A percentile compares a stretch with the other conserved stretches of the same genome.
phyloP scores from a whole-genome alignment of 495 filamentous ascomycete genomes.

The Xanthoparmelia taractica region DNA sequence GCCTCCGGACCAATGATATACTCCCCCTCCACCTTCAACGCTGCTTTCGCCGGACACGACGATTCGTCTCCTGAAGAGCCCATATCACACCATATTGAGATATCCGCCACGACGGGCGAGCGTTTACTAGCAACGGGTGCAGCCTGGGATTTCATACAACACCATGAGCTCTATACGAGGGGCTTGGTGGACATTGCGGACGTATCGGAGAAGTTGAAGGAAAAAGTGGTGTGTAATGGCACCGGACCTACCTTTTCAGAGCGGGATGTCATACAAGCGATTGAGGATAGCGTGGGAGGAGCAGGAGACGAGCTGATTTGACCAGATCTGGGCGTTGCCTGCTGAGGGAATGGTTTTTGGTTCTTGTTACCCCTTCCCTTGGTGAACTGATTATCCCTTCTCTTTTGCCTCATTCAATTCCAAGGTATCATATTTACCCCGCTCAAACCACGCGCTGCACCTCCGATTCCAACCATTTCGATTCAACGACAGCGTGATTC shows the following conservation, averaged over 20 bases:
- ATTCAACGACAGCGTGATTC: too few species aligned
- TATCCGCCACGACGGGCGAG: constrained; percentile 60
- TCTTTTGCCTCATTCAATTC: not conserved
- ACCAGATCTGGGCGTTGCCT: constrained; percentile 15
- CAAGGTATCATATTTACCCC: not conserved
- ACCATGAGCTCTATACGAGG: constrained; percentile 66
- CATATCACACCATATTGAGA: constrained; percentile 60
- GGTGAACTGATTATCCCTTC: too few species aligned
- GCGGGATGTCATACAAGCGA: constrained; percentile 59
- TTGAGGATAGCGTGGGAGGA: constrained; percentile 66
- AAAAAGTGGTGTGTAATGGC: constrained; percentile 77
- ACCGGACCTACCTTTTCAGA: constrained; percentile 87
- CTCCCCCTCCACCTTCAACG: constrained; percentile 64
- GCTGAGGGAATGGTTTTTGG: constrained; percentile 10
- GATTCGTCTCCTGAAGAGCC: constrained; percentile 28
- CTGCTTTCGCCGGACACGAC: constrained; percentile 33
- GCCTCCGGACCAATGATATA: constrained; percentile 62
- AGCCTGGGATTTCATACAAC: constrained; percentile 87
- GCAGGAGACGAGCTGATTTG: constrained; percentile 69
- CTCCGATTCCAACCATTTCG: too few species aligned
- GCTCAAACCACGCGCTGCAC: too few species aligned
- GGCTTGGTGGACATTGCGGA: constrained; percentile 79
- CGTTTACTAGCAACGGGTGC: constrained; percentile 68
- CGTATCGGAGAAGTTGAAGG: constrained; percentile 68
- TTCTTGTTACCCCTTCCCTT: not conserved